These are phyloP conservation scores for Phytophthora foliorum DNA, from an alignment of 352 stramenopile species.

Conservation along the genomic window DNA sequence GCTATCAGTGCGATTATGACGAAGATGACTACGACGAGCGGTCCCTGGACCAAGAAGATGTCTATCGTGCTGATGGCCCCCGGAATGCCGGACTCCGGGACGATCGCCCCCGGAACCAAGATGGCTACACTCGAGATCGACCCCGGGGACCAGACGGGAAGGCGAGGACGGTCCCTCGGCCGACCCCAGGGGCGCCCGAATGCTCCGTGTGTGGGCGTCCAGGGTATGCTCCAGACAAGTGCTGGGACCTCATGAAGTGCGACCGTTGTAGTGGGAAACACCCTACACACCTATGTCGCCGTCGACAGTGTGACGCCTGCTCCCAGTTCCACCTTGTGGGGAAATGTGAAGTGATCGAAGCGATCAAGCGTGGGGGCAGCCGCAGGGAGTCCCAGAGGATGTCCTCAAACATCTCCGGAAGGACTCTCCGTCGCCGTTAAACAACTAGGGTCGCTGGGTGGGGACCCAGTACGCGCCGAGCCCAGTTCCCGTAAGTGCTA, in stretches of 20 bases:
- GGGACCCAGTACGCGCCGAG: slow-evolving; percentile 30
- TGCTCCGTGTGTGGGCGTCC: neutral
- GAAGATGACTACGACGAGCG: neutral
- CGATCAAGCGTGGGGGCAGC: neutral
- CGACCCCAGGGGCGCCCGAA: neutral
- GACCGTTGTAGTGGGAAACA: slow-evolving; percentile 13
- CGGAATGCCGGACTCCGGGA: neutral
- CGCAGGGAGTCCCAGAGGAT: neutral
- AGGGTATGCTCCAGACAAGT: neutral
- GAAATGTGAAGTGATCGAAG: no score
- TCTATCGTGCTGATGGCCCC: neutral
- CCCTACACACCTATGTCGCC: neutral
- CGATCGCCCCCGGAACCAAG: neutral
- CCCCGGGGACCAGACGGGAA: neutral
- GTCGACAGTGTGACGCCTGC: neutral
- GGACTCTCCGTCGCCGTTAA: slow-evolving; percentile 8
- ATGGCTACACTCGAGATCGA: no score
- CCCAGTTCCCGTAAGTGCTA: slow-evolving; percentile 9
- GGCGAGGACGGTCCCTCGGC: neutral
- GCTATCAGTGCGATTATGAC: slow-evolving; percentile 5
- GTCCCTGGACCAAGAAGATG: neutral
- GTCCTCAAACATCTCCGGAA: neutral
- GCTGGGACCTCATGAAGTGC: slow-evolving; percentile 7
- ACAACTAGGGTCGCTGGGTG: slow-evolving; percentile 26
- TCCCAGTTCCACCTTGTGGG: no score